phyloP scores from a whole-genome alignment of 2,329 filamentous ascomycete species.

The Lecanicillium sp. region DNA sequence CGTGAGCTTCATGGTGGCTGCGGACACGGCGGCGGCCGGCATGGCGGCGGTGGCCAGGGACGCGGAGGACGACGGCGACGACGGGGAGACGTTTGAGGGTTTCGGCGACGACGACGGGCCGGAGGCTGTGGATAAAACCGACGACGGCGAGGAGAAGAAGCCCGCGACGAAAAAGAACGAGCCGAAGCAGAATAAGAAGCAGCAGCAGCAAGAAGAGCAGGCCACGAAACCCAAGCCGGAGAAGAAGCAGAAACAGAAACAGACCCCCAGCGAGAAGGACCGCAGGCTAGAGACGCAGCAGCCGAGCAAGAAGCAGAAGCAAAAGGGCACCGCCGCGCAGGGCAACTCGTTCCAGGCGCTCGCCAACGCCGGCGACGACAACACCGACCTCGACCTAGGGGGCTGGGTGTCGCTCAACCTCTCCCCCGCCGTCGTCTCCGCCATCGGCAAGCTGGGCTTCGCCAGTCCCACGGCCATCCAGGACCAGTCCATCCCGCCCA shows the following conservation, averaged over 20 bases:
- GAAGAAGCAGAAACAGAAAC: too few species aligned
- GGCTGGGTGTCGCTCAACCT: slow-evolving; percentile 73
- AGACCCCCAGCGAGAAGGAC: too few species aligned
- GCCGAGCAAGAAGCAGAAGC: slow-evolving; percentile 28
- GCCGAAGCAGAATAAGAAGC: slow-evolving; percentile 24
- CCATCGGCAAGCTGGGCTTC: slow-evolving; percentile 76
- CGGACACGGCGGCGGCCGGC: slow-evolving; percentile 16
- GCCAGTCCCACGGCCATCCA: slow-evolving; percentile 78
- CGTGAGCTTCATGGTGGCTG: slow-evolving; percentile 48
- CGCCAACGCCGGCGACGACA: slow-evolving; percentile 47
- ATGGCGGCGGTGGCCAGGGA: slow-evolving; percentile 14
- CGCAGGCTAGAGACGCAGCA: slow-evolving; percentile 22
- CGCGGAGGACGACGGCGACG: slow-evolving; percentile 31
- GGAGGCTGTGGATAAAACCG: too few species aligned
- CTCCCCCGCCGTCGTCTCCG: slow-evolving; percentile 63
- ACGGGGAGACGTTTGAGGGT: slow-evolving; percentile 63
- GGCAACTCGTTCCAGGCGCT: slow-evolving; percentile 51
- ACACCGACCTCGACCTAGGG: slow-evolving; percentile 61
- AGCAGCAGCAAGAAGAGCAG: slow-evolving; percentile 28
- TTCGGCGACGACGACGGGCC: slow-evolving; percentile 47
- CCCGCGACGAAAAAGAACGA: slow-evolving; percentile 5
- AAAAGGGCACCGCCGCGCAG: slow-evolving; percentile 27
- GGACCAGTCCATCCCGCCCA: slow-evolving; percentile 68
- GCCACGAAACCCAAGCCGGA: slow-evolving; percentile 22
- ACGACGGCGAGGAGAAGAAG: slow-evolving; percentile 6